Evolutionary conservation across 2,329 filamentous ascomycete genomes (phyloP), one percentile per base, ranked within the genome.

Genomic region (Aschersonia sp.): DNA sequence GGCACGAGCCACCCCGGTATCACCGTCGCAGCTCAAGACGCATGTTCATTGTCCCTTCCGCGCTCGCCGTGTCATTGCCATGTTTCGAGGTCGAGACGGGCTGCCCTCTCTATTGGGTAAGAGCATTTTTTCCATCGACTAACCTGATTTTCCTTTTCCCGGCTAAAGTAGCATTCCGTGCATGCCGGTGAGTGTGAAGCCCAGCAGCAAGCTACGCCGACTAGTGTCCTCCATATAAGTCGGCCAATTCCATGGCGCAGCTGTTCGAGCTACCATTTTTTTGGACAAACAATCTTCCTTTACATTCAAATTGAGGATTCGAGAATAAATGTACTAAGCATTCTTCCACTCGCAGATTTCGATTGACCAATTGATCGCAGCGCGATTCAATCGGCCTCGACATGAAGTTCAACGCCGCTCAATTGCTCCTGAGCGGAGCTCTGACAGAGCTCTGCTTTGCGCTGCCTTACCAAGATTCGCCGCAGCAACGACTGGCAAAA

Each of bases 401-500:
- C 12, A 51, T 62, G 59, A 61, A 58, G 55, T 52, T 59, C 52
- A 48, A 53, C n/a, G 45, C 52, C 30, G 31, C 49, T 30, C 55
- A 54, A 44, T 47, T 61, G 50, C 59, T 62, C 48, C 53, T 62
- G 31, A 54, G 53, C 31, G 57, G 55, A 45, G 56, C 54, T 45
- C 20, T 54, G 9, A 45, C 47, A 10, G 45, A 51, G 48, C 51
- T 58, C 30, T 51, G 51, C 45, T 40, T 49, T 28, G 59, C 56
- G 12, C 55, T 62, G 32, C 59, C 59, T 40, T 59, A 62, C 52
- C 48, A 70, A 47, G 74, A 78, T 61, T 76, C 73, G 54, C 74
- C 74, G 43, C 71, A 72, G 50, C 72, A 77, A 59, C 72, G 74
- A 9, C 69, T 77, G 12, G 62, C 73, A 50, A 68, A 72, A 48